Base-by-base conservation (phyloP, 2,329 filamentous ascomycete species). In the Colletotrichum sp. region DNA sequence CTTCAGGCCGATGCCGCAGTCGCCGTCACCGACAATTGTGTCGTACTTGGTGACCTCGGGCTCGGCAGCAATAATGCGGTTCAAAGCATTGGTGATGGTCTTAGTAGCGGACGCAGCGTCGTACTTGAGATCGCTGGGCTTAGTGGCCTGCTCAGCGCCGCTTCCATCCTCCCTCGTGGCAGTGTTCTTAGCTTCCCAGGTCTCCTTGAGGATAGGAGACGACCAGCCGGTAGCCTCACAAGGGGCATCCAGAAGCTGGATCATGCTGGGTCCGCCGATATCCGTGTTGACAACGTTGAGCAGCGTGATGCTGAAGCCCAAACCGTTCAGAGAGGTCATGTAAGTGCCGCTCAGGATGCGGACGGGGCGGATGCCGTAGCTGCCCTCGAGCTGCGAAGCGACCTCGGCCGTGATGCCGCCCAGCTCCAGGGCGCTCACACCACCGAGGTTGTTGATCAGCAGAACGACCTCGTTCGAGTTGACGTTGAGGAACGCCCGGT, bases 1-100 rank as follows among this genome's bases (percentile, higher is more conserved):
- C 87, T 95, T 95, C 77, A 98, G 87, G 7, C 95, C 95, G 74
- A 95, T 94, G 12, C 96, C 96, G 81, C 96, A 98, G 84, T 98
- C 96, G 63, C 96, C 96, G 82, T 98, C 96, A 57, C 96, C 96
- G 28, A 98, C 95, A 15, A 97, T 91, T 0, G 95, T 98, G 81
- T 95, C 94, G 80, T 92, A 95, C 66, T 87, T 90, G 0, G 94
- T 95, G 67, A 95, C 89, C 67, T 94, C 92, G 2, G 93, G 92
- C 82, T 96, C 94, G 2, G 89, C 93, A 0, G 87, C 88, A 77
- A 95, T 90, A 16, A 96, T 86, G 44, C 87, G 88, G 65, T 93
- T 85, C 19, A 95, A 86, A 0, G 88, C 94, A 19, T 85, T 86
- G 25, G 84, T 88, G 55, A 96, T 85, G 7, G 88, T 88, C 30